These are phyloP conservation scores for Myrica gale DNA, from an alignment of 306 rosid genomes.

Conservation along the genomic window DNA sequence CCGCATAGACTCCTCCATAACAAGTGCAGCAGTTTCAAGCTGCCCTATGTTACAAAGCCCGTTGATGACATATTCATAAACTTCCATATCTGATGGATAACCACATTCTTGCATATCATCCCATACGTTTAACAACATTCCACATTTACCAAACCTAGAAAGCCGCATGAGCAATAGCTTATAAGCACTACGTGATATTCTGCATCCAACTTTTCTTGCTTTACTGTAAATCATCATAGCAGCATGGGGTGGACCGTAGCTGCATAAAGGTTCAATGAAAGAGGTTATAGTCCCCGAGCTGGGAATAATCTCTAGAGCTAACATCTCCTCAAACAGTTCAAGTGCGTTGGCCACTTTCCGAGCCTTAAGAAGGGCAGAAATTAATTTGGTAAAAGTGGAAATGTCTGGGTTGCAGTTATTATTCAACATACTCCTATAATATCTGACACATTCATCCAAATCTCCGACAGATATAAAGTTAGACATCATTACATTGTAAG, in stretches of 20 bases:
- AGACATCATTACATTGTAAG: constrained; percentile 70
- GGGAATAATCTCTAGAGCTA: constrained; percentile 56
- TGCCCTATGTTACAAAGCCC: constrained; percentile 84
- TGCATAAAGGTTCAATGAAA: constrained; percentile 59
- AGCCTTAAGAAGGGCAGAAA: constrained; percentile 53
- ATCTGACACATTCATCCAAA: constrained; percentile 52
- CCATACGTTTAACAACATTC: constrained; percentile 71
- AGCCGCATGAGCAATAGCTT: constrained; percentile 82
- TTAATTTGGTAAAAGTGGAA: constrained; percentile 58
- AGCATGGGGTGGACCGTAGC: constrained; percentile 92
- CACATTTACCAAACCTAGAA: constrained; percentile 77
- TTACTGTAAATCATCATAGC: constrained; percentile 73
- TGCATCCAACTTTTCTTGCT: constrained; percentile 60
- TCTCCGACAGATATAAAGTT: constrained; percentile 54
- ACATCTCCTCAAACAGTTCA: constrained; percentile 79
- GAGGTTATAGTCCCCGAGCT: constrained; percentile 58
- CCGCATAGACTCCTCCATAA: constrained; percentile 79
- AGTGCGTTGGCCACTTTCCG: constrained; percentile 81
- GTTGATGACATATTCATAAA: constrained; percentile 64
- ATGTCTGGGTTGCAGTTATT: constrained; percentile 51
- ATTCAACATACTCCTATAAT: constrained; percentile 55
- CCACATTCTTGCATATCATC: constrained; percentile 85
- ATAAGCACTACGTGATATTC: constrained; percentile 60
- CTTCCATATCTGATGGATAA: constrained; percentile 62
- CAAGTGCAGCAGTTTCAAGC: constrained; percentile 84